Conservation (phyloP, 1,139 yeast genomes). For the Magnusiomyces paraingens region DNA sequence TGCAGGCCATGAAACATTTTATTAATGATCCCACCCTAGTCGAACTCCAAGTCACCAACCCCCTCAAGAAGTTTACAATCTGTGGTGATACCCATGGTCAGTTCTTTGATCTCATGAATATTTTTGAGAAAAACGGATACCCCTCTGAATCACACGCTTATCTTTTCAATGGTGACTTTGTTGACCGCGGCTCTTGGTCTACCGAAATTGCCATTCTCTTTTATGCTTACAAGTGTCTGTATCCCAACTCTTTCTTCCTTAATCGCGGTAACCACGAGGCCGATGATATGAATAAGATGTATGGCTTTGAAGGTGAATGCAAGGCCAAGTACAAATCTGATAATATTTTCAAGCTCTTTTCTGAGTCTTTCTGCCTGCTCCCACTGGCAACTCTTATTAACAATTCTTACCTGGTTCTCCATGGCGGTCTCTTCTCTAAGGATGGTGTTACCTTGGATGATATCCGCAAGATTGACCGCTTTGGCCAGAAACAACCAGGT, state of each 20-base stretch:
- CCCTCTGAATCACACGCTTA: slow-evolving; percentile 60
- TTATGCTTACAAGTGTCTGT: slow-evolving; percentile 69
- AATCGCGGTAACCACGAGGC: slow-evolving; percentile 98
- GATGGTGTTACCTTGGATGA: slow-evolving; percentile 68
- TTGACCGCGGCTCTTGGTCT: slow-evolving; percentile 98
- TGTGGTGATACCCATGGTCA: slow-evolving; percentile 99
- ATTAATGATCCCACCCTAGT: slow-evolving; percentile 65
- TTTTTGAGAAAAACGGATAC: slow-evolving; percentile 70
- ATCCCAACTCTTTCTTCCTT: slow-evolving; percentile 64
- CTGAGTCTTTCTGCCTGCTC: slow-evolving; percentile 78
- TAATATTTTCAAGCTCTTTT: slow-evolving; percentile 74
- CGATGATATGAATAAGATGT: slow-evolving; percentile 91
- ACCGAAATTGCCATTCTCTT: slow-evolving; percentile 87
- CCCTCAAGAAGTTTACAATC: slow-evolving; percentile 52
- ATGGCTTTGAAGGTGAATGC: slow-evolving; percentile 96
- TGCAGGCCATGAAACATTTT: slow-evolving; percentile 63
- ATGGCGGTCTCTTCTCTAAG: slow-evolving; percentile 88
- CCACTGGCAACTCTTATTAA: slow-evolving; percentile 85
- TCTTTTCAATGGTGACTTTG: slow-evolving; percentile 94
- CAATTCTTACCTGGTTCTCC: slow-evolving; percentile 69
- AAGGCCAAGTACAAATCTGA: slow-evolving; percentile 74
- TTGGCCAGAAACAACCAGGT: slow-evolving; percentile 71
- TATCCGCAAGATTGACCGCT: slow-evolving; percentile 63
- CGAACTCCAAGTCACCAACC: slow-evolving; percentile 49
- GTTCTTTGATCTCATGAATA: slow-evolving; percentile 77